phyloP scores from a whole-genome alignment of 78 protist species.

The Dictyostelium intermedium region DNA sequence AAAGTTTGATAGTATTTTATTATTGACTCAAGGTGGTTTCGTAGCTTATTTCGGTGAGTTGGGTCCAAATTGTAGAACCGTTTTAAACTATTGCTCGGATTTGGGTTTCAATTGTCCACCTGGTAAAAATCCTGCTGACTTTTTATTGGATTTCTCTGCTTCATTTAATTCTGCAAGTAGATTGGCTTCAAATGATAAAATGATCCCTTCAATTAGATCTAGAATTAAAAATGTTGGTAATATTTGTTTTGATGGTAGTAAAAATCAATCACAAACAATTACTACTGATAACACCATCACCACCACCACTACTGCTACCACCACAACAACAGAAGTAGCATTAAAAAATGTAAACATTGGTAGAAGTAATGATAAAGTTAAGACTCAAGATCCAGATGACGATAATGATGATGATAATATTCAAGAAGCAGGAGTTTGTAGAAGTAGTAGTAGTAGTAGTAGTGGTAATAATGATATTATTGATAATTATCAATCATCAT shows the following conservation, averaged over 20 bases:
- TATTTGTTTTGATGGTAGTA: background rate
- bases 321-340: background rate
- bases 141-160: constrained; percentile 54
- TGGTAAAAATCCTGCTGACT: constrained; percentile 73
- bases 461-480: constrained; percentile 13
- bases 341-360: background rate
- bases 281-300: background rate
- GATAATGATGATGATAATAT: background rate
- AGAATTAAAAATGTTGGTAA: background rate
- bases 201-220: background rate
- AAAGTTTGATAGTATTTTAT: constrained; percentile 76
- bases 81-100: constrained; percentile 16
- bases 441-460: background rate
- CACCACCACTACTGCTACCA: background rate
- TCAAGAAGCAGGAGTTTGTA: background rate
- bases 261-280: too few species aligned
- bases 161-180: background rate
- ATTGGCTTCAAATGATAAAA: constrained; percentile 22
- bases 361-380: background rate
- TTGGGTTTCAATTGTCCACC: constrained; percentile 28
- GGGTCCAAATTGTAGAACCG: constrained; percentile 19
- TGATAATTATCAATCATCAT: constrained; percentile 16
- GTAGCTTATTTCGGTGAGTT: constrained; percentile 81
- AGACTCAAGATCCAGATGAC: background rate
- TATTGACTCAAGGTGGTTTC: constrained; percentile 85